These are phyloP conservation scores for Xylaria intraflava DNA, from an alignment of 495 filamentous ascomycete genomes.

Conservation along the genomic window DNA sequence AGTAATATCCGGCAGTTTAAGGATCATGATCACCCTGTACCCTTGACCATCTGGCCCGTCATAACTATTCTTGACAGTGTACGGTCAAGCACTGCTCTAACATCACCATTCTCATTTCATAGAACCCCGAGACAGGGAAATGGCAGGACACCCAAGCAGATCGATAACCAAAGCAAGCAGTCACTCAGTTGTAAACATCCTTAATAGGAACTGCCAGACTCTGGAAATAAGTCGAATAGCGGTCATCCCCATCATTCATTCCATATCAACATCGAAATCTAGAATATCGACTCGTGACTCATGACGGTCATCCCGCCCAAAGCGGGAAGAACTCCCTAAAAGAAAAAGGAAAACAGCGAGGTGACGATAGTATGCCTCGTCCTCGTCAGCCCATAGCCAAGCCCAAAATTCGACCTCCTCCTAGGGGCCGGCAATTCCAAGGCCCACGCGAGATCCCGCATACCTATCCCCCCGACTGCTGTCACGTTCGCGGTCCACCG, in stretches of 20 bases:
- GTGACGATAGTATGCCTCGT: not conserved
- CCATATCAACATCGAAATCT: conserved; percentile 8
- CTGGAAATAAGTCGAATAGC: not conserved
- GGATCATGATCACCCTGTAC: too few relatives aligned
- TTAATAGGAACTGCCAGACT: not conserved
- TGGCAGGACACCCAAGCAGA: too few relatives aligned
- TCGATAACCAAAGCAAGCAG: too few relatives aligned
- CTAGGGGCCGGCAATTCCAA: conserved; percentile 28
- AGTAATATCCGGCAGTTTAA: too few relatives aligned
- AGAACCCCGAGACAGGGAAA: too few relatives aligned
- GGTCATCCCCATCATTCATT: not conserved
- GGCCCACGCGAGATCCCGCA: conserved; percentile 23
- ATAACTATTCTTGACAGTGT: too few relatives aligned
- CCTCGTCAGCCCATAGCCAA: conserved; percentile 3
- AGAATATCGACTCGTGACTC: conserved; percentile 1
- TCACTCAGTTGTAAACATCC: too few relatives aligned
- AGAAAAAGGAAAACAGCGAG: not conserved
- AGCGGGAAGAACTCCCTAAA: not conserved
- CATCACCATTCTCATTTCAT: too few relatives aligned
- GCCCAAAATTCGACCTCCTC: conserved; percentile 10
- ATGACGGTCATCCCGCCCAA: not conserved
- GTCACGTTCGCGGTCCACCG: conserved; percentile 28
- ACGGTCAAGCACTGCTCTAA: too few relatives aligned
- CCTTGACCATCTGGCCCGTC: too few relatives aligned
- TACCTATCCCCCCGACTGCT: conserved; percentile 15